phyloP scores from a whole-genome alignment of 2,329 filamentous ascomycete species.

The Ustilaginoidea virens region DNA sequence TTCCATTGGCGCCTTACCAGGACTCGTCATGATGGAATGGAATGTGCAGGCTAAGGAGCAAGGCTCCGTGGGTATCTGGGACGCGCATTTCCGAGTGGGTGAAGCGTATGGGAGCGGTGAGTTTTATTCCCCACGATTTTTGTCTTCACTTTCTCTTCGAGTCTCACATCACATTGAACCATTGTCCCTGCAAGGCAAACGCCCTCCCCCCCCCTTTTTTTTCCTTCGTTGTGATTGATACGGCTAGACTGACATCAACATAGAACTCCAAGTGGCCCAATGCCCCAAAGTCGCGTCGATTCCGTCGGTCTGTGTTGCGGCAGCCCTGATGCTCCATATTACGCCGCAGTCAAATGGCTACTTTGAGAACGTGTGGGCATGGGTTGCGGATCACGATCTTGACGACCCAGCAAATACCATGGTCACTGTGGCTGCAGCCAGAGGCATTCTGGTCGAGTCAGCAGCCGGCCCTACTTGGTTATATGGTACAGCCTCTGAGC shows the following conservation, averaged over 20 bases:
- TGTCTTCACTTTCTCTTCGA: too few species aligned
- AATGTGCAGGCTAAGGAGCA: slow-evolving; percentile 16
- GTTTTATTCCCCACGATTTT: too few species aligned
- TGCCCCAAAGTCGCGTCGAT: slow-evolving; percentile 32
- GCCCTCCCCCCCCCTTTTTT: too few species aligned
- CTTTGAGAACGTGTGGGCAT: slow-evolving; percentile 44
- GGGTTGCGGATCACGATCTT: slow-evolving; percentile 47
- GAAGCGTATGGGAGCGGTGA: slow-evolving; percentile 51
- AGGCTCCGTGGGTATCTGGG: slow-evolving; percentile 31
- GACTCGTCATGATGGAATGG: slow-evolving; percentile 57
- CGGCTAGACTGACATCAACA: too few species aligned
- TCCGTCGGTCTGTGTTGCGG: slow-evolving; percentile 41
- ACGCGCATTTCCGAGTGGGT: slow-evolving; percentile 54
- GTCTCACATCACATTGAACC: too few species aligned
- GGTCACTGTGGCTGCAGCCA: slow-evolving; percentile 17
- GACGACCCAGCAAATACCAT: slow-evolving; percentile 44
- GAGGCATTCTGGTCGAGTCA: slow-evolving; percentile 20
- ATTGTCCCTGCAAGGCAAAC: too few species aligned
- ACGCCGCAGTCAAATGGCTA: slow-evolving; percentile 31
- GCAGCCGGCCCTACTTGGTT: slow-evolving; percentile 17
- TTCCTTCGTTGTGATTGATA: too few species aligned
- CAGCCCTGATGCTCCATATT: slow-evolving; percentile 35
- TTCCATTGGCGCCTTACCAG: slow-evolving; percentile 47
- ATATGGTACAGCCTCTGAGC: slow-evolving; percentile 32
- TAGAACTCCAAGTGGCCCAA: slow-evolving; percentile 37